Base-by-base conservation (phyloP, 2,329 filamentous ascomycete genomes). In the Bipolaris cookei region DNA sequence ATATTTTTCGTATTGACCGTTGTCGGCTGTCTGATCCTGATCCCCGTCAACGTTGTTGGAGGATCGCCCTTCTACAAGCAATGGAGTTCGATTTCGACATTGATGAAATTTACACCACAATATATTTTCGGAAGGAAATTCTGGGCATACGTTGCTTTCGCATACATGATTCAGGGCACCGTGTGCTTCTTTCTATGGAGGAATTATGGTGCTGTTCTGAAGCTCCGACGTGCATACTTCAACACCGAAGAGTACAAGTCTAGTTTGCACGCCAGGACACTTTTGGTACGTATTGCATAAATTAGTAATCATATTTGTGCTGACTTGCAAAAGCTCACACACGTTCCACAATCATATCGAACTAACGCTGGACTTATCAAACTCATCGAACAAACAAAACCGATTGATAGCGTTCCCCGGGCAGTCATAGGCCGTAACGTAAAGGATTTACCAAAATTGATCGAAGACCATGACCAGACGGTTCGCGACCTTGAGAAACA, bases 291-390 rank as follows among this genome's bases (percentile, higher is more conserved):
- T 63, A 6, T 32, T 55, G 2, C 1, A 8, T 5, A 41, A 7
- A 16, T 39, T 4, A 1, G 3, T 2, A 13, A 23, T 35, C 13
- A 8, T 8, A 20, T 10, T 16, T 25, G 10, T 20, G 25, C 49
- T 63, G 34, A 64, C 51, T 35, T 54, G 18, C 37, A 35, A 14
- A 59, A 90, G 89, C 78, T 97, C 50, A 94, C 90, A 38, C 91
- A 97, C 73, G 88, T 98, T 46, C 92, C 94, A 1, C 86, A 86
- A 59, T 83, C 87, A 10, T 83, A 85, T 39, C 83, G 89, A 57
- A 90, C 89, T 0, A 93, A 98, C 68, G 92, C 97, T 74, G 95
- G 94, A n/a, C 89, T 99, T 58, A 85, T 91, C 34, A 85, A 88
- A 56, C 84, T 99, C 58, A 90, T 92, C 41, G 92, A 97, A 63